Evolutionary conservation across 2,329 filamentous ascomycete genomes (phyloP).

Genomic region (Trichoderma sp.): DNA sequence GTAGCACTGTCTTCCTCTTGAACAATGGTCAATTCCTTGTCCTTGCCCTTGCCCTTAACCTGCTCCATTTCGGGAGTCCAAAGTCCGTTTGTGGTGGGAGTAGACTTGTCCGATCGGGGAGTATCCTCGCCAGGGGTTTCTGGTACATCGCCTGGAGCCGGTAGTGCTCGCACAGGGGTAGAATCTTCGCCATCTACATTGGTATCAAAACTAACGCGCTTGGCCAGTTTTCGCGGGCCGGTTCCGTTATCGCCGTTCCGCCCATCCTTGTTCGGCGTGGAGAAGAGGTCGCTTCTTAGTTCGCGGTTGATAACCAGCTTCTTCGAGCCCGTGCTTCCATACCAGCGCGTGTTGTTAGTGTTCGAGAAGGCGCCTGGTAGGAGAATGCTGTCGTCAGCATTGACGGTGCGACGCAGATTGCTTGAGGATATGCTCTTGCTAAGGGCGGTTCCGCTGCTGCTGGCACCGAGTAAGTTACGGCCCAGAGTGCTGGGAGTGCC

Average conservation of each 20-base stretch:
- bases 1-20: slow-evolving; percentile 60
- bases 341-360: slow-evolving; percentile 60
- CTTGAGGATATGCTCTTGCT: slow-evolving; percentile 87
- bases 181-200: slow-evolving; percentile 42
- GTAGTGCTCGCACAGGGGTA: slow-evolving; percentile 35
- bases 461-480: slow-evolving; percentile 62
- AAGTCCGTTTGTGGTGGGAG: slow-evolving; percentile 32
- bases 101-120: slow-evolving; percentile 54
- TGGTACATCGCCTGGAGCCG: slow-evolving; percentile 34
- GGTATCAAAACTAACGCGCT: slow-evolving; percentile 90
- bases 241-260: slow-evolving; percentile 37
- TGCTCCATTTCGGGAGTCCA: slow-evolving; percentile 66
- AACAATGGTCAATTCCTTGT: slow-evolving; percentile 77
- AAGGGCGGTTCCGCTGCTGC: slow-evolving; percentile 68
- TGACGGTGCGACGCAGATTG: slow-evolving; percentile 79
- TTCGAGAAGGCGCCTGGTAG: slow-evolving; percentile 81
- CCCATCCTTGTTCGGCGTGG: slow-evolving; percentile 56
- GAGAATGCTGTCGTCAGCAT: slow-evolving; percentile 80
- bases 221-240: slow-evolving; percentile 61
- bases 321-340: slow-evolving; percentile 72
- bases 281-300: slow-evolving; percentile 70
- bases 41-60: slow-evolving; percentile 67
- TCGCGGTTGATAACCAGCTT: slow-evolving; percentile 89
- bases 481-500: slow-evolving; percentile 68
- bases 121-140: slow-evolving; percentile 36